Evolutionary conservation across 495 filamentous ascomycete genomes (phyloP).

Genomic region (Penicillium cinerascens): DNA sequence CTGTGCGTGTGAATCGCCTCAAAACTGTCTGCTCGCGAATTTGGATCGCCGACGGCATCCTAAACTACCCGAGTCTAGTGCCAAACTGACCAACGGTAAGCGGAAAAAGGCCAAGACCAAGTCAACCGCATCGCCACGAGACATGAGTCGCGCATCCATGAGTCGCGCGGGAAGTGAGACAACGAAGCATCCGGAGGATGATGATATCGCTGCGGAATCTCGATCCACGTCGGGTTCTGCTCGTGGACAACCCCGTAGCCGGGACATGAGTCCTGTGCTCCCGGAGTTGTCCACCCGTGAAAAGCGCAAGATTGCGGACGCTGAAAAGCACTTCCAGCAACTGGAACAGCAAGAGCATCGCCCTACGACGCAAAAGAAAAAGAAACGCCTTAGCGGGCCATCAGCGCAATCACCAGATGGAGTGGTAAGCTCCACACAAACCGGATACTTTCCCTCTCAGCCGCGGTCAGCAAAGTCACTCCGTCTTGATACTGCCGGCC

Average conservation of each 20-base stretch:
- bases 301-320: slow-evolving; percentile 78
- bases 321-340: slow-evolving; percentile 69
- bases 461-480: slow-evolving; percentile 14
- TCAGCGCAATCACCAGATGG: slow-evolving; percentile 32
- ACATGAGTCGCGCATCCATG: slow-evolving; percentile 64
- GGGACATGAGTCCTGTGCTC: slow-evolving; percentile 67
- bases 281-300: slow-evolving; percentile 77
- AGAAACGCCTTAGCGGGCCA: slow-evolving; percentile 46
- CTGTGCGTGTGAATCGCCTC: slow-evolving; percentile 70
- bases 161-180: slow-evolving; percentile 78
- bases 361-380: slow-evolving; percentile 33
- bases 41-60: slow-evolving; percentile 64
- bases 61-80: slow-evolving; percentile 37
- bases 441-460: slow-evolving; percentile 14
- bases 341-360: slow-evolving; percentile 52
- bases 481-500: slow-evolving; percentile 19
- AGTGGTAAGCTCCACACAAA: slow-evolving; percentile 21
- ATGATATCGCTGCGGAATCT: slow-evolving; percentile 49
- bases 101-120: slow-evolving; percentile 59
- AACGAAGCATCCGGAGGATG: slow-evolving; percentile 45
- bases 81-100: slow-evolving; percentile 43
- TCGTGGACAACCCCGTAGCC: slow-evolving; percentile 71
- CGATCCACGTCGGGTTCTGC: slow-evolving; percentile 71
- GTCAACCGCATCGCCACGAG: slow-evolving; percentile 60
- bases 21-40: slow-evolving; percentile 66